phyloP scores from a whole-genome alignment of 2,329 filamentous ascomycete genomes.

The Magnaporthales sp. region DNA sequence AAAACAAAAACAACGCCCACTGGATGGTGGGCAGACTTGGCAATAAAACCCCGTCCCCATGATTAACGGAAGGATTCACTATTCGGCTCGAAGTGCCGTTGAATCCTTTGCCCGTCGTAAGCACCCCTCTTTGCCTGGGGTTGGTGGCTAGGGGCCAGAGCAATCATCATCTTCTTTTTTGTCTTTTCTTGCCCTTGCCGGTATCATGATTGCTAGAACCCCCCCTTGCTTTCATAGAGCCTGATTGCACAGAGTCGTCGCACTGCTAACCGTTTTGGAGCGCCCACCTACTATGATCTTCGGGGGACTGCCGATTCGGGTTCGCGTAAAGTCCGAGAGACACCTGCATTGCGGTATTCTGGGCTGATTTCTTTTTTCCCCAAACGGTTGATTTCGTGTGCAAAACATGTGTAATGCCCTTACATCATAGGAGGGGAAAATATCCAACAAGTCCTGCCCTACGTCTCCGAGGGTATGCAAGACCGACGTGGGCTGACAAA shows the following conservation, averaged over 20 bases:
- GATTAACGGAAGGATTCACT: background rate
- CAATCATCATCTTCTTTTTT: too few relatives aligned
- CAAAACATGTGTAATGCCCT: background rate
- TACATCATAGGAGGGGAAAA: background rate
- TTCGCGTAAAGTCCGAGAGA: background rate
- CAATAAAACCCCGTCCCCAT: background rate
- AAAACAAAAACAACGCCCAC: background rate
- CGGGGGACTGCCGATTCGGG: background rate
- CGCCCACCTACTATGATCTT: background rate
- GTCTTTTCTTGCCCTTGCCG: background rate
- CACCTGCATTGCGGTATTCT: background rate
- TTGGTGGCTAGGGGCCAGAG: too few relatives aligned
- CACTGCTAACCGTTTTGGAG: background rate
- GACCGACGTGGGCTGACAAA: too few relatives aligned
- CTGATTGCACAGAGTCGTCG: background rate
- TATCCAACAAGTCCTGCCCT: background rate
- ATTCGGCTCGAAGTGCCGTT: background rate
- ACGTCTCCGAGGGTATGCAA: background rate
- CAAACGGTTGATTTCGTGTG: background rate
- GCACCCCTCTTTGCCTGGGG: background rate
- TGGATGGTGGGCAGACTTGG: background rate
- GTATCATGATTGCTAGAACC: background rate
- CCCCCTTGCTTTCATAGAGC: too few relatives aligned
- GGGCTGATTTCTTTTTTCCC: background rate
- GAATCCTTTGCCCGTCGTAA: background rate